A percentile compares a stretch with the other conserved stretches of the same genome.
phyloP scores from a whole-genome alignment of 208 protist genomes.

The Trypanosoma cruzi region DNA sequence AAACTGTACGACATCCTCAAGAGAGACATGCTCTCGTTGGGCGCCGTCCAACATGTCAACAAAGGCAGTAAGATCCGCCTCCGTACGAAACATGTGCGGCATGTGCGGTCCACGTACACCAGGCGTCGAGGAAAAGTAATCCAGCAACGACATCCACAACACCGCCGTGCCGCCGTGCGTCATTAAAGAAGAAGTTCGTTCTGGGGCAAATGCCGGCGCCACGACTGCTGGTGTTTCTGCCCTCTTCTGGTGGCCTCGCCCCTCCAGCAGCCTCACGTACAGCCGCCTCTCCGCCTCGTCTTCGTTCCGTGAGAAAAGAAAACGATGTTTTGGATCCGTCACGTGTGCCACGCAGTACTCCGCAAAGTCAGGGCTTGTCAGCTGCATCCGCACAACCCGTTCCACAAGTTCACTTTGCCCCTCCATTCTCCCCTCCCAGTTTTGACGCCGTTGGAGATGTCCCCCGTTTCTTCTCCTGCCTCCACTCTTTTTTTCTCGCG shows the following conservation, averaged over 20 bases:
- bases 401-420: conserved; percentile 16
- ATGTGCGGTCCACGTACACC: conserved; percentile 25
- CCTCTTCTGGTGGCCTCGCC: neutral
- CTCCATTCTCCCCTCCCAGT: neutral
- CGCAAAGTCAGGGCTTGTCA: conserved; percentile 46
- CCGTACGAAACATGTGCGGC: conserved; percentile 33
- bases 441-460: neutral
- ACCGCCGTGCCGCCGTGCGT: neutral
- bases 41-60: conserved; percentile 24
- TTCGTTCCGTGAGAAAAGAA: conserved; percentile 35
- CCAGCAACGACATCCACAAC: conserved; percentile 13
- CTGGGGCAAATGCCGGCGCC: neutral
- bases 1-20: conserved; percentile 19
- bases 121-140: conserved; percentile 16
- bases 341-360: conserved; percentile 47
- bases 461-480: neutral
- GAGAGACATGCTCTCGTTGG: neutral
- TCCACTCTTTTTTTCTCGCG: neutral
- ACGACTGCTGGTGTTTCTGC: neutral
- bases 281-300: conserved; percentile 18
- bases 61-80: conserved; percentile 27
- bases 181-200: neutral
- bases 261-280: conserved; percentile 19
- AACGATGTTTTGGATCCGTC: conserved; percentile 35
- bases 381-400: conserved; percentile 35